Conservation (phyloP, 148 eudicot species). For the Diospyros lotus region DNA sequence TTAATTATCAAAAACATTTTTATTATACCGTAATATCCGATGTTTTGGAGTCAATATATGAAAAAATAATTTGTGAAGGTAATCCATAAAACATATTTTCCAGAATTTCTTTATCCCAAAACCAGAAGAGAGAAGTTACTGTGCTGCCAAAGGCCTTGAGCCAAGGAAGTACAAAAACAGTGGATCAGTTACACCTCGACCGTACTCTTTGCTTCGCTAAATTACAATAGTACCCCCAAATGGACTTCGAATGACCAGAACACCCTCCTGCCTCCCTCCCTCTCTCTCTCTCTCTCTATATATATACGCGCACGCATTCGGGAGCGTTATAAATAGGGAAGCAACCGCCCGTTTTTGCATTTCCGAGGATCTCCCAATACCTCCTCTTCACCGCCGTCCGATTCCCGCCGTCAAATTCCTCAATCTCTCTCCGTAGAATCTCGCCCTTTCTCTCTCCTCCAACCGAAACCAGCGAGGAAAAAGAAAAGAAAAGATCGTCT, state of each 20-base stretch:
- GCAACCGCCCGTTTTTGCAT: slow-evolving; percentile 18
- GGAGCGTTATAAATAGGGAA: slow-evolving; percentile 13
- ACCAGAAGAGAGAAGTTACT: too few relatives aligned
- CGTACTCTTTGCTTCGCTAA: not conserved
- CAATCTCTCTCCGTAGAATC: not conserved
- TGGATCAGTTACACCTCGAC: not conserved
- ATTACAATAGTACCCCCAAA: slow-evolving; percentile 1
- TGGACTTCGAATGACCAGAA: not conserved
- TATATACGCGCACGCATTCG: not conserved
- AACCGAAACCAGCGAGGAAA: not conserved
- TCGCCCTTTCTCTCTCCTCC: slow-evolving; percentile 3
- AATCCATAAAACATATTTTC: too few relatives aligned
- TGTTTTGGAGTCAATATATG: too few relatives aligned
- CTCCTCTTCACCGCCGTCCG: slow-evolving; percentile 20
- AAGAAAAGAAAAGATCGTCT: slow-evolving; percentile 8
- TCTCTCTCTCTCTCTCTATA: not conserved
- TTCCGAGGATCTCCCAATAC: slow-evolving; percentile 20
- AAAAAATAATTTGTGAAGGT: too few relatives aligned
- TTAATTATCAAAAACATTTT: too few relatives aligned
- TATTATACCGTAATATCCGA: too few relatives aligned
- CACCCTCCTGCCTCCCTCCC: not conserved
- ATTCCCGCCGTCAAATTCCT: not conserved
- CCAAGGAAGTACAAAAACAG: not conserved
- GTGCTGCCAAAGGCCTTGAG: too few relatives aligned
- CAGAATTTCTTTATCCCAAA: too few relatives aligned